Evolutionary conservation across 768 basidiomycete genomes (phyloP).

Genomic region (Boletales sp.): DNA sequence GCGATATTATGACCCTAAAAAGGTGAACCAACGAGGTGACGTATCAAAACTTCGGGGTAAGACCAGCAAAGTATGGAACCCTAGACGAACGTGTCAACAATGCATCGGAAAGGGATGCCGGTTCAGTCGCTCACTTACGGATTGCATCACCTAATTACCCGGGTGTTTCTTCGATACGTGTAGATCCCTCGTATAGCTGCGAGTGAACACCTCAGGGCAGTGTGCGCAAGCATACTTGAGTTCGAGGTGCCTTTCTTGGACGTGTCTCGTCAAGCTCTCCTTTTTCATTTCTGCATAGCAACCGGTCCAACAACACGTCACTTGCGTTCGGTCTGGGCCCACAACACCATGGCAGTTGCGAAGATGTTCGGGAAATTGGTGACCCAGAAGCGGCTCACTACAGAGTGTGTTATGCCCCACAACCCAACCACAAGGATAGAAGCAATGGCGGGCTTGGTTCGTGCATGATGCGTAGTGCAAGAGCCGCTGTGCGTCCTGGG

Average conservation of each 20-base stretch:
- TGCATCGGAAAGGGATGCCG: not conserved
- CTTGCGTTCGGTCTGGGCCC: constrained; percentile 4
- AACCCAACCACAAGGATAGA: constrained; percentile 19
- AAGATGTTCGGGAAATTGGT: constrained; percentile 19
- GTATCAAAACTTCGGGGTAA: not conserved
- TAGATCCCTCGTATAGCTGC: constrained; percentile 16
- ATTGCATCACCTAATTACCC: not conserved
- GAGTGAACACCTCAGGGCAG: constrained; percentile 25
- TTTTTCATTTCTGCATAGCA: constrained; percentile 22
- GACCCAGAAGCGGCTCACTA: not conserved
- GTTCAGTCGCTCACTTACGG: not conserved
- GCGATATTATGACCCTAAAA: not conserved
- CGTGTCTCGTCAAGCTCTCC: constrained; percentile 26
- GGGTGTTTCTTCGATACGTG: constrained; percentile 15
- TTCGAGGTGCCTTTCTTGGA: constrained; percentile 24
- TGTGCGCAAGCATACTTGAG: constrained; percentile 10
- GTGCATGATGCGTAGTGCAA: not conserved
- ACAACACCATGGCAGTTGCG: constrained; percentile 17
- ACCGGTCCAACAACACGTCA: constrained; percentile 18
- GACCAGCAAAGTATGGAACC: not conserved
- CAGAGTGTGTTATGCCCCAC: not conserved
- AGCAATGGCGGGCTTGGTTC: not conserved
- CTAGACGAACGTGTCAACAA: not conserved
- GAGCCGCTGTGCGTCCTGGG: constrained; percentile 10
- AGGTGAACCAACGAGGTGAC: constrained; percentile 1